Evolutionary conservation across 1,139 yeast species (phyloP), one percentile per base, ranked within the genome.

Genomic region (Arxiozyma slooffiae): DNA sequence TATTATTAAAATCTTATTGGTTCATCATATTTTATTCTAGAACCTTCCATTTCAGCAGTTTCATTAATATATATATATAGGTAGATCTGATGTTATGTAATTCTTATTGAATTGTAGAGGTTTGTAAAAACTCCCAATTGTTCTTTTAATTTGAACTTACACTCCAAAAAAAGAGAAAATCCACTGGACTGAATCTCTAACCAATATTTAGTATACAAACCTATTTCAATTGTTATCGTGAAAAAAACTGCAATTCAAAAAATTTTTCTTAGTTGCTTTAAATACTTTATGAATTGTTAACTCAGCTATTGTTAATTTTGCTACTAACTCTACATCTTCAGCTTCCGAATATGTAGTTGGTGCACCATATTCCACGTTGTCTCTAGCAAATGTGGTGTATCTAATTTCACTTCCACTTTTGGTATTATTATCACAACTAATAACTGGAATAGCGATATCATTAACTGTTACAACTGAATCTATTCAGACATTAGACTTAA

Each of bases 401-500:
- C 80, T 39, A 75, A 73, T 62, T 74, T 72, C 66, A 56, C 74
- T 24, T 64, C 70, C 47, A 61, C 65, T 47, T 79, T 79, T 61
- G 82, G 82, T 63, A 74, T 76, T 51, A 69, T 52, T 38, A 50
- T 52, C 17, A n/a, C 48, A 46, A 18, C 23, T 36, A 3, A 39
- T 45, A 20, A 26, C 48, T 16, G 48, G 22, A 21, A 16, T 34
- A 14, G 40, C 40, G 4, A 62, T 71, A 36, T 57, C 58, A 36
- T 54, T 64, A 41, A 84, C 80, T 69, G 78, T 80, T 53, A 73
- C 74, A 55, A 85, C 81, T 58, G 84, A 84, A 57, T 84, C 80
- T 70, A 70, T 79, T 59, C 85, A 80, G 68, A 54, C 55, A 30
- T 6, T 17, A 14, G 9, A 20, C 14, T 22, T 41, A 30, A 20